A percentile compares a stretch with the other conserved stretches of the same genome.
Conservation (phyloP, 148 eudicot species). For the Chenopodium quinoa region DNA sequence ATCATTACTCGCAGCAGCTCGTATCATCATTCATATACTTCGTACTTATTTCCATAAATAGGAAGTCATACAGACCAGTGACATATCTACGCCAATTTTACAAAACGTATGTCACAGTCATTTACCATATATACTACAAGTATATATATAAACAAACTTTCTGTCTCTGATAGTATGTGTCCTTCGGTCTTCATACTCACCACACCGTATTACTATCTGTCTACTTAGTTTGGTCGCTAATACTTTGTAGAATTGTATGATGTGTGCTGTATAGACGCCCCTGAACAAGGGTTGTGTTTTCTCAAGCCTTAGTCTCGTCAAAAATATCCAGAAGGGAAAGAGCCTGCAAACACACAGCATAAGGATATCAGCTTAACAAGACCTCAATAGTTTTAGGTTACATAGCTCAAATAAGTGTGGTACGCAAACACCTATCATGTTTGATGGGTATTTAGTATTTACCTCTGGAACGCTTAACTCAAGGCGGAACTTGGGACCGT, state of each 20-base stretch:
- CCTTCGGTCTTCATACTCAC: slow-evolving; percentile 4
- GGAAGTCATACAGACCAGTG: neutral
- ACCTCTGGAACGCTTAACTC: slow-evolving; percentile 96
- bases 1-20: neutral
- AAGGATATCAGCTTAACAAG: neutral
- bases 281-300: neutral
- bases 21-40: slow-evolving; percentile 2
- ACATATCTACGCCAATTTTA: slow-evolving; percentile 21
- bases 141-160: neutral
- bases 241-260: neutral
- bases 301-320: slow-evolving; percentile 36
- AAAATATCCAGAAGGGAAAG: slow-evolving; percentile 71
- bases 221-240: slow-evolving; percentile 10
- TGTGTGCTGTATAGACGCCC: slow-evolving; percentile 1
- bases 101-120: slow-evolving; percentile 16
- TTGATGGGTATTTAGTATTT: neutral
- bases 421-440: neutral
- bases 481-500: slow-evolving; percentile 99
- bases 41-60: slow-evolving; percentile 14
- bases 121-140: neutral
- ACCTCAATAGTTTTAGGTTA: neutral
- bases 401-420: neutral
- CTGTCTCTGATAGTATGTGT: neutral
- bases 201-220: slow-evolving; percentile 3
- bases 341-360: slow-evolving; percentile 42